These are phyloP conservation scores for Exophiala mesophila DNA, from an alignment of 2,329 filamentous ascomycete genomes.

Conservation along the genomic window DNA sequence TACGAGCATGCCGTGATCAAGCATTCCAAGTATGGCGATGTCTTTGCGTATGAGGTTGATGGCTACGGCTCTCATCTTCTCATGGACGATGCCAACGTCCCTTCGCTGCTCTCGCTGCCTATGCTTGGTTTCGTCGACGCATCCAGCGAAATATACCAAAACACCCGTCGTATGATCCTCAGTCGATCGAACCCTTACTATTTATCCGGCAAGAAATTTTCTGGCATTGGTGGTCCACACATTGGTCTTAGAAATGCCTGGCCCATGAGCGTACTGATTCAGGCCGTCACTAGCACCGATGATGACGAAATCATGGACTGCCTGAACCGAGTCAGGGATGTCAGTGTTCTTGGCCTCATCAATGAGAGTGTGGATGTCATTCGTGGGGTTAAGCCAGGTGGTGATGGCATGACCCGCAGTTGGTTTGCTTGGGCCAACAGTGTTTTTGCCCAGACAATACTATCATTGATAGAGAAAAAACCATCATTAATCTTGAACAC, in stretches of 20 bases:
- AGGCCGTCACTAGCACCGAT: conserved; percentile 80
- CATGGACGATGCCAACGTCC: conserved; percentile 64
- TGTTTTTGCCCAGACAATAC: conserved; percentile 85
- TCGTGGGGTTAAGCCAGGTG: conserved; percentile 31
- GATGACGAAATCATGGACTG: conserved; percentile 68
- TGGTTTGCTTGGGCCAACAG: conserved; percentile 99
- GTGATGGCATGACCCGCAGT: conserved; percentile 69
- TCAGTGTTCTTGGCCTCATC: conserved; percentile 71
- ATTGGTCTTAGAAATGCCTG: conserved; percentile 85
- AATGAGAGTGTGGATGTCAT: conserved; percentile 92
- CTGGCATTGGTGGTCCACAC: conserved; percentile 79
- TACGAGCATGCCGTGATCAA: conserved; percentile 72
- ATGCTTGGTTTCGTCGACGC: conserved; percentile 49
- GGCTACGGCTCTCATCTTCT: conserved; percentile 58
- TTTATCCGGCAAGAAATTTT: conserved; percentile 68
- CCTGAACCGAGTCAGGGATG: conserved; percentile 68
- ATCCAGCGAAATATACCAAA: conserved; percentile 70
- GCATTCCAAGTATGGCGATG: conserved; percentile 49
- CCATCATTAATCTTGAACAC: conserved; percentile 78
- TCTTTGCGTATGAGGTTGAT: conserved; percentile 63
- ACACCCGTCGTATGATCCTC: conserved; percentile 80
- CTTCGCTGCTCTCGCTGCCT: conserved; percentile 57
- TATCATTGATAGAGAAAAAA: conserved; percentile 83
- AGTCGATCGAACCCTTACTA: conserved; percentile 81
- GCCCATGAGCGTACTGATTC: conserved; percentile 92